Evolutionary conservation across 805 yeast species (phyloP).

Genomic region (Hanseniaspora nectarophila): DNA sequence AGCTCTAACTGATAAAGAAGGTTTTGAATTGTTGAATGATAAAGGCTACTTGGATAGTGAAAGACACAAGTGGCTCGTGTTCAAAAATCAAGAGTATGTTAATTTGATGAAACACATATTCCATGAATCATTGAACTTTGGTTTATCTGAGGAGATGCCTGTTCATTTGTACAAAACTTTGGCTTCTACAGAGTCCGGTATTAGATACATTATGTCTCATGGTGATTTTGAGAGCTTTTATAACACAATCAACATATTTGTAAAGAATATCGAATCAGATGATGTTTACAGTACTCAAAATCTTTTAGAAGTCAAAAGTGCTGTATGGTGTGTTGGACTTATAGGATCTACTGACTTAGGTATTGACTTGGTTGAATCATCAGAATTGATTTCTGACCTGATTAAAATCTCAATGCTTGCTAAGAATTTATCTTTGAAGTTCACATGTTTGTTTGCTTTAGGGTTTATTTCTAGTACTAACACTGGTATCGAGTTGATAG

Average conservation of each 20-base stretch:
- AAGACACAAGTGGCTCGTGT: slow-evolving; percentile 53
- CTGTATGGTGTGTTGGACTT: slow-evolving; percentile 79
- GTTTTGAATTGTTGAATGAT: slow-evolving; percentile 53
- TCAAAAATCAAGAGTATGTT: slow-evolving; percentile 38
- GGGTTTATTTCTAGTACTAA: slow-evolving; percentile 62
- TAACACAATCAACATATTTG: slow-evolving; percentile 28
- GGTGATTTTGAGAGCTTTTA: slow-evolving; percentile 36
- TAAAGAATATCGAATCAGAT: slow-evolving; percentile 21
- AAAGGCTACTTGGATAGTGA: slow-evolving; percentile 52
- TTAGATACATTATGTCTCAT: slow-evolving; percentile 43
- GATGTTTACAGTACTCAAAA: slow-evolving; percentile 24
- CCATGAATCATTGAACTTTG: not conserved
- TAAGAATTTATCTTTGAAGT: slow-evolving; percentile 49
- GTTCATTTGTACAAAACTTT: slow-evolving; percentile 69
- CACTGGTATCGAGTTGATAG: slow-evolving; percentile 76
- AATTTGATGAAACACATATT: slow-evolving; percentile 32
- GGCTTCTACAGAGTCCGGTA: slow-evolving; percentile 71
- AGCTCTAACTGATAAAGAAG: slow-evolving; percentile 53
- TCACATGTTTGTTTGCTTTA: slow-evolving; percentile 64
- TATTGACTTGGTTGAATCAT: slow-evolving; percentile 44
- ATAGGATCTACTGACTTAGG: slow-evolving; percentile 67
- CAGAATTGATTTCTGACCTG: slow-evolving; percentile 42
- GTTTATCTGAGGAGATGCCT: slow-evolving; percentile 30
- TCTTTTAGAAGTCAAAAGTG: slow-evolving; percentile 49
- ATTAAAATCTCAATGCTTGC: slow-evolving; percentile 39